Percentiles rank a stretch among this genome's conserved stretches.
phyloP scores from a whole-genome alignment of 108 stramenopile genomes.

The Pseudonitzschia delicatissima region DNA sequence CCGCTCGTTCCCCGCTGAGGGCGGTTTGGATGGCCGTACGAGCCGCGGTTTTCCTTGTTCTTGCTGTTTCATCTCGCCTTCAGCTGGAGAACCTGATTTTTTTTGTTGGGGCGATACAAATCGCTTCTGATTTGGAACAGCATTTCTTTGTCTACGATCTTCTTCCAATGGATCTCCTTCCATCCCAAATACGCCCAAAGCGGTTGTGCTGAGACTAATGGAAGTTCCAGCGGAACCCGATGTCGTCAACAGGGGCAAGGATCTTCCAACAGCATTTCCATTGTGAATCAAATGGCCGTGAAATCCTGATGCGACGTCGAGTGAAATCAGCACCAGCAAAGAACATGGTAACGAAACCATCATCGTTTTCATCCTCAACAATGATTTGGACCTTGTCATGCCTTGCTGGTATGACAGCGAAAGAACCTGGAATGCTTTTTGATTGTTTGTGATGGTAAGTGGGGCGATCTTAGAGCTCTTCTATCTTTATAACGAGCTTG shows the following conservation, averaged over 20 bases:
- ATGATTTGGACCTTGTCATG: neutral
- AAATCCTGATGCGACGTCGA: constrained; percentile 1
- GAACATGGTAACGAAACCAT: neutral
- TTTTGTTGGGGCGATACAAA: neutral
- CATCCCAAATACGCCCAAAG: neutral
- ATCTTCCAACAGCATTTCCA: neutral
- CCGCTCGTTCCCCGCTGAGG: neutral
- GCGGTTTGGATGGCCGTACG: neutral
- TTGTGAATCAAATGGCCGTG: neutral
- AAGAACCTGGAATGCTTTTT: too few relatives aligned
- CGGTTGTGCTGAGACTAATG: neutral
- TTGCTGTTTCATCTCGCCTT: neutral
- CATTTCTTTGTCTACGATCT: neutral
- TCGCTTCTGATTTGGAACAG: neutral
- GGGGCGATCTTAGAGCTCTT: too few relatives aligned
- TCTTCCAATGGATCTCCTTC: constrained; percentile 3
- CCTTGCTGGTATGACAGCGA: too few relatives aligned
- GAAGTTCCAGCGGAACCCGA: neutral
- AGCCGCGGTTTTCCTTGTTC: neutral
- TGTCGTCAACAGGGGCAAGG: neutral
- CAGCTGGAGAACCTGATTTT: neutral
- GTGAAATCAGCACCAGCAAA: neutral
- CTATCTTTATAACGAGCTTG: too few relatives aligned
- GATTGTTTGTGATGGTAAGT: too few relatives aligned
- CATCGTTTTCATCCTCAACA: neutral